Evolutionary conservation across 1,284 basidiomycete genomes (phyloP).

Genomic region (Tremellales sp.): DNA sequence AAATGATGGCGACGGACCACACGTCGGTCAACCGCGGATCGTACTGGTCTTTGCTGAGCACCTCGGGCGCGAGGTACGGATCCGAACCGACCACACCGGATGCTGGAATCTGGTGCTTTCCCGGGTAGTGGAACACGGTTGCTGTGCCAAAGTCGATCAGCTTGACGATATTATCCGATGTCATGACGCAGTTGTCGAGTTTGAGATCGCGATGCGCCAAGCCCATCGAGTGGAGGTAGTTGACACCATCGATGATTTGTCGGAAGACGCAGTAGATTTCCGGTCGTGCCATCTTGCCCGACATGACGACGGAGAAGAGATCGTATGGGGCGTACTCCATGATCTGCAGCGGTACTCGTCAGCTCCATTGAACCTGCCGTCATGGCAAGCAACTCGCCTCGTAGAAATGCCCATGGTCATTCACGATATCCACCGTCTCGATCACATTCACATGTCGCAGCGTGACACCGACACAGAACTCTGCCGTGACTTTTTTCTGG

Average conservation of each 20-base stretch:
- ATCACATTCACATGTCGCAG: constrained; percentile 96
- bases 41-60: constrained; percentile 73
- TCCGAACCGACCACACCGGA: constrained; percentile 95
- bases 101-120: constrained; percentile 73
- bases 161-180: constrained; percentile 87
- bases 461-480: constrained; percentile 96
- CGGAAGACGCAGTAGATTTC: constrained; percentile 99
- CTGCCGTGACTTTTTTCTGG: constrained; percentile 97
- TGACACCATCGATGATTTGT: constrained; percentile 96
- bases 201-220: constrained; percentile 98
- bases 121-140: constrained; percentile 97
- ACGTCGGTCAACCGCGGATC: constrained; percentile 98
- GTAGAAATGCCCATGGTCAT: constrained; percentile 96
- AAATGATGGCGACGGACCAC: constrained; percentile 98
- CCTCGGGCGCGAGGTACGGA: constrained; percentile 97
- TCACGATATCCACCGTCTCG: constrained; percentile 97
- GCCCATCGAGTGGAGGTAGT: constrained; percentile 95
- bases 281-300: constrained; percentile 93
- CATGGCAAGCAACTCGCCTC: constrained; percentile 60
- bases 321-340: constrained; percentile 99
- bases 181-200: constrained; percentile 99
- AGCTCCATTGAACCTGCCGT: neutral
- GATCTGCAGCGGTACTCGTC: constrained; percentile 56
- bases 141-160: constrained; percentile 99
- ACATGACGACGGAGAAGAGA: constrained; percentile 99